Evolutionary conservation across 192 early-diverging fungal species (phyloP).

Genomic region (Entomortierella chlamydospora): DNA sequence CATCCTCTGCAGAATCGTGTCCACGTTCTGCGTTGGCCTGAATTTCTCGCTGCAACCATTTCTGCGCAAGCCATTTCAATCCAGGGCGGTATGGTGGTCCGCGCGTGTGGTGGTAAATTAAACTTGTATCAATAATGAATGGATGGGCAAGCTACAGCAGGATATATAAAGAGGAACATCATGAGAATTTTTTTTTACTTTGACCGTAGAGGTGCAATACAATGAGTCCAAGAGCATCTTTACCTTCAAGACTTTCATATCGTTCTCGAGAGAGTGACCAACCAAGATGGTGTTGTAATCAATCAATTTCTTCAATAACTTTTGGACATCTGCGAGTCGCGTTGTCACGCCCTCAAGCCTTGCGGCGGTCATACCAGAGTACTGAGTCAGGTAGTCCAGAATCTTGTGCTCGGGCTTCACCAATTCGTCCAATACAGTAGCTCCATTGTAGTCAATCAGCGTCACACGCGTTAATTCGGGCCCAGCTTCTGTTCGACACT

Average conservation of each 20-base stretch:
- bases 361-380: slow-evolving; percentile 65
- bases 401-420: slow-evolving; percentile 65
- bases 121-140: slow-evolving; percentile 73
- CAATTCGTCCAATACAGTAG: slow-evolving; percentile 59
- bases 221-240: neutral
- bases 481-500: slow-evolving; percentile 42
- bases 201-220: too few relatives aligned
- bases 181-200: neutral
- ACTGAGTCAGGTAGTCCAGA: slow-evolving; percentile 66
- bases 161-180: neutral
- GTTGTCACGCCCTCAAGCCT: slow-evolving; percentile 55
- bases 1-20: slow-evolving; percentile 81
- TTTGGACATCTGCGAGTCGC: slow-evolving; percentile 60
- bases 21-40: slow-evolving; percentile 62
- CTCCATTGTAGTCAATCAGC: slow-evolving; percentile 55
- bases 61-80: slow-evolving; percentile 63
- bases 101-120: slow-evolving; percentile 64
- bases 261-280: slow-evolving; percentile 74
- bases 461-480: slow-evolving; percentile 64
- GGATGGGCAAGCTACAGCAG: slow-evolving; percentile 59
- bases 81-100: slow-evolving; percentile 65
- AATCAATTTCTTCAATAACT: slow-evolving; percentile 54
- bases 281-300: slow-evolving; percentile 61
- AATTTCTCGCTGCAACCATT: slow-evolving; percentile 65
- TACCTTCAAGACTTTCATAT: slow-evolving; percentile 72